Base-by-base conservation (phyloP, 106 monocot species). In the Gastrodia elata region DNA sequence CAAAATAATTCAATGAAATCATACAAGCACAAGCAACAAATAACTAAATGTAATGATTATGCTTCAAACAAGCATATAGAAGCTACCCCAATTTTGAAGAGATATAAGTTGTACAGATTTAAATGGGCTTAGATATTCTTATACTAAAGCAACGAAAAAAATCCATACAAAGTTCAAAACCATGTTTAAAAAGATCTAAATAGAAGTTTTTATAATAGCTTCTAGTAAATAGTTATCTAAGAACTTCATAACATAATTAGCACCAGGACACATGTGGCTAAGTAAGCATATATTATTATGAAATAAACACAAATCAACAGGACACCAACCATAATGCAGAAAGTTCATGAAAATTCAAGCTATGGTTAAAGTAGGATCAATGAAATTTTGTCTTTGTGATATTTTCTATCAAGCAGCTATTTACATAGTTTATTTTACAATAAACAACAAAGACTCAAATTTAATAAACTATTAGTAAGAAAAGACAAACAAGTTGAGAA, bases 391-490 rank as follows among this genome's bases (percentile, higher is more conserved):
- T 67, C 37, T 11, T 67, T 67, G 34, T 38, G 5, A 35, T 67
- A 35, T 37, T 67, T 67, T 67, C 67, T 36, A 67, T 36, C 67
- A 67, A 67, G 20, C 67, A 67, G 13, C 38, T 36, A 35, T 67
- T 67, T 67, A 67, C 67, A 67, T n/a, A 35, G 11, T 36, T 67
- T 16, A n/a, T 38, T 37, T 67, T 67, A 67, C 67, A 67, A 38
- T 16, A 6, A 33, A 8, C 13, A 67, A 67, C 38, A 38, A 67
- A 37, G 18, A 15, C 67, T 35, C 67, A 67, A 18, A 38, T 20
- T 67, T 37, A 35, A 35, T n/a, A 8, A 67, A n/a, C 37, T 5
- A 67, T 36, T 18, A 37, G 10, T 28, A 61, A 13, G 30, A 61
- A 3, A 28, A 10, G 61, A 32, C 28, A 26, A 61, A 61, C 26